phyloP scores from a whole-genome alignment of 352 stramenopile genomes.

The Phytophthora macrochlamydospora region DNA sequence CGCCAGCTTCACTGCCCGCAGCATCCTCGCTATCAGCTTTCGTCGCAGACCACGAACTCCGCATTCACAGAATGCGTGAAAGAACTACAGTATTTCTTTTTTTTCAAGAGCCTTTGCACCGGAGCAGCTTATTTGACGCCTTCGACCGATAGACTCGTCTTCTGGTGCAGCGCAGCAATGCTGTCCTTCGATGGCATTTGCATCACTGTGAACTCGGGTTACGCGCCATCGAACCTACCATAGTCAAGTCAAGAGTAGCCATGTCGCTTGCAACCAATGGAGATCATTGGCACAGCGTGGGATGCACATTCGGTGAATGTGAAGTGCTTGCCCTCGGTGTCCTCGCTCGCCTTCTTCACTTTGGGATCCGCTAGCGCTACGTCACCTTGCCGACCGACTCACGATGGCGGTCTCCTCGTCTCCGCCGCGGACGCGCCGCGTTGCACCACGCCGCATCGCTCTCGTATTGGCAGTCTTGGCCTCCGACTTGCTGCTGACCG shows the following conservation, averaged over 20 bases:
- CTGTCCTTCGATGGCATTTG: too few relatives aligned
- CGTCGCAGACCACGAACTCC: too few relatives aligned
- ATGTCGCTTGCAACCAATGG: background rate
- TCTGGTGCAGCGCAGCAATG: too few relatives aligned
- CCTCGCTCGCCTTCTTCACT: background rate
- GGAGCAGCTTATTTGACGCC: too few relatives aligned
- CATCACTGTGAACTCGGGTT: too few relatives aligned
- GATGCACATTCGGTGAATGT: slow-evolving; percentile 12
- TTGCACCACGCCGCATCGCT: slow-evolving; percentile 55
- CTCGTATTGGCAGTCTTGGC: slow-evolving; percentile 72
- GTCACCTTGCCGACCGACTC: slow-evolving; percentile 3
- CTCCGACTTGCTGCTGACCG: slow-evolving; percentile 86
- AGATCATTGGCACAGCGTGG: slow-evolving; percentile 3
- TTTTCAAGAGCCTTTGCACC: too few relatives aligned
- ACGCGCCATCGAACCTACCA: background rate
- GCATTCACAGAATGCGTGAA: too few relatives aligned
- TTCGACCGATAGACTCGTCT: too few relatives aligned
- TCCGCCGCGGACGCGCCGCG: slow-evolving; percentile 13
- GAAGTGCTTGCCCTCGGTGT: background rate
- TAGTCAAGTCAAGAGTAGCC: background rate
- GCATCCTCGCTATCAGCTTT: too few relatives aligned
- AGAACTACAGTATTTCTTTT: too few relatives aligned
- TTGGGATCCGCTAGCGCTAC: background rate
- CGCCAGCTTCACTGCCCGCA: too few relatives aligned
- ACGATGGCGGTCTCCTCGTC: slow-evolving; percentile 11